A percentile compares a stretch with the other conserved stretches of the same genome.
Evolutionary conservation across 768 basidiomycete species (phyloP).

Genomic region (Tricholoma terreum): DNA sequence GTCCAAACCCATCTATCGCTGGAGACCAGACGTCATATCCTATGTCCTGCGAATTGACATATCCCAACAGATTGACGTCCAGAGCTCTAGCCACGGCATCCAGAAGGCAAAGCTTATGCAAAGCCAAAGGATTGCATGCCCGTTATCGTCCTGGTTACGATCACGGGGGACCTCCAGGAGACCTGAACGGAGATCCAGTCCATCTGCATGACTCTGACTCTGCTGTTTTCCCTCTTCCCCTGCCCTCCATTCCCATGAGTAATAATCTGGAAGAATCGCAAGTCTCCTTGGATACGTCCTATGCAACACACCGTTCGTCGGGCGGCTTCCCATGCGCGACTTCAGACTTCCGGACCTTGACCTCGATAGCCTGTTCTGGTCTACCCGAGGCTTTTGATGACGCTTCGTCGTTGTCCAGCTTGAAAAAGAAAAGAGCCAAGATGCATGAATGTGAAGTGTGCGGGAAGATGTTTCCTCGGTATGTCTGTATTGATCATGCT

Average conservation of each 20-base stretch:
- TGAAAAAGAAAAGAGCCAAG: slow-evolving; percentile 47
- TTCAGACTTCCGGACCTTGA: slow-evolving; percentile 1
- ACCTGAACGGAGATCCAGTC: background rate
- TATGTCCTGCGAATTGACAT: background rate
- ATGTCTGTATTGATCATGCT: slow-evolving; percentile 5
- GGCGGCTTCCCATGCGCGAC: slow-evolving; percentile 2
- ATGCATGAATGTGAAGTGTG: slow-evolving; percentile 55
- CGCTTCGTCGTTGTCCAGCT: background rate
- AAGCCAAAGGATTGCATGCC: background rate
- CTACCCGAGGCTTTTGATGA: slow-evolving; percentile 1
- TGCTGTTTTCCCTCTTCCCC: background rate
- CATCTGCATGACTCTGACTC: background rate
- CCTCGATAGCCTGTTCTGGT: background rate
- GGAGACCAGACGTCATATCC: background rate
- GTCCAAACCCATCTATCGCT: background rate
- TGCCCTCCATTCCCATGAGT: slow-evolving; percentile 42
- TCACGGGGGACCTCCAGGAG: background rate
- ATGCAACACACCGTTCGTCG: background rate
- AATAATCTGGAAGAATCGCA: slow-evolving; percentile 19
- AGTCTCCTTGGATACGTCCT: background rate
- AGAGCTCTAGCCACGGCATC: background rate
- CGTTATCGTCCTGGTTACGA: background rate
- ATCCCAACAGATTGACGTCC: background rate
- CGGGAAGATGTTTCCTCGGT: slow-evolving; percentile 50
- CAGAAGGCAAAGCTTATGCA: background rate